Percentiles rank a stretch among this genome's conserved stretches.
phyloP scores from a whole-genome alignment of 2,329 filamentous ascomycete genomes.

The Neonectria punicea region DNA sequence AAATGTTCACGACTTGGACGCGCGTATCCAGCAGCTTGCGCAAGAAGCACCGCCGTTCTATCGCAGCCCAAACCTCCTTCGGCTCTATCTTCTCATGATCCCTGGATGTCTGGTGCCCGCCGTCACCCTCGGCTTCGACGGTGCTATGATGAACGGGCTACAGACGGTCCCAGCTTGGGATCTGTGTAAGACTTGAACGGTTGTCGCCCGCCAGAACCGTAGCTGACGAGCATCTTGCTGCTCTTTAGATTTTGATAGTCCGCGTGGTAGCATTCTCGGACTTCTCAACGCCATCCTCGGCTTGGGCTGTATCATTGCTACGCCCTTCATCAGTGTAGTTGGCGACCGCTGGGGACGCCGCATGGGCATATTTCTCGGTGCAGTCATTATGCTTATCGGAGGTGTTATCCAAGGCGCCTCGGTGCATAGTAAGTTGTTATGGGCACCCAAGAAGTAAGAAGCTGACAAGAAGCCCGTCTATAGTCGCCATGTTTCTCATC shows the following conservation, averaged over 20 bases:
- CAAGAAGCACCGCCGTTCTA: constrained; percentile 22
- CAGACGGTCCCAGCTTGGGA: constrained; percentile 35
- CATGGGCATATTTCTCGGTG: constrained; percentile 43
- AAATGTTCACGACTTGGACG: background rate
- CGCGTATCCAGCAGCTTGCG: constrained; percentile 6
- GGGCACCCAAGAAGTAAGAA: background rate
- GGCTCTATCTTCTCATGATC: constrained; percentile 27
- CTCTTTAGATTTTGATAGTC: constrained; percentile 44
- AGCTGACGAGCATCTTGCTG: background rate
- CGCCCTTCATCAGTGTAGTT: constrained; percentile 41
- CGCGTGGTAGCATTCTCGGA: constrained; percentile 2
- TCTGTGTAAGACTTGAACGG: constrained; percentile 12
- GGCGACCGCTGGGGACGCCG: constrained; percentile 43
- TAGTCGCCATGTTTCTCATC: constrained; percentile 63
- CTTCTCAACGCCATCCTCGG: constrained; percentile 53
- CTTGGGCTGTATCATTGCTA: constrained; percentile 54
- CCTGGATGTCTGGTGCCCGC: constrained; percentile 26
- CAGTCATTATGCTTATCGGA: constrained; percentile 53
- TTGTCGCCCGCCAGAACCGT: fast-evolving
- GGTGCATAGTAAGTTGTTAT: constrained; percentile 45
- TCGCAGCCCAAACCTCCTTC: constrained; percentile 14
- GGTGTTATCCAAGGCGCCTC: constrained; percentile 24
- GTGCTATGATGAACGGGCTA: constrained; percentile 50
- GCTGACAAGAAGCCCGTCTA: background rate
- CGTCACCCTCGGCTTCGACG: constrained; percentile 53